Base-by-base conservation (phyloP, 2,329 filamentous ascomycete species). In the Fonsecaea multimorphosa region DNA sequence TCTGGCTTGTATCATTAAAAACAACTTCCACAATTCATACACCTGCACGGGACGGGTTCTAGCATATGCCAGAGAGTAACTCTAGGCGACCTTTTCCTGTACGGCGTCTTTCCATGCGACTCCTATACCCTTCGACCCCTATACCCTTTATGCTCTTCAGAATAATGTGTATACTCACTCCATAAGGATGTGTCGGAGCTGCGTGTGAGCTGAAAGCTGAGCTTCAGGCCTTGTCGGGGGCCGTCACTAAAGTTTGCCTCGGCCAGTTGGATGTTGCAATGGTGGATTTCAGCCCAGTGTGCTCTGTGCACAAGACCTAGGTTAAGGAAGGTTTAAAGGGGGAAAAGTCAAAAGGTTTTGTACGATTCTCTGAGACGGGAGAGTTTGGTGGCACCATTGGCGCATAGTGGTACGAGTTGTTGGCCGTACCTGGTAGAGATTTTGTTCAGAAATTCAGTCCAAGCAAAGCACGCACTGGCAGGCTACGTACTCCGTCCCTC, bases 1-100 rank as follows among this genome's bases (percentile, higher is more conserved):
- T 54, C 19, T 31, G 52, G 52, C 14, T 19, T 54, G 52, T 31
- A 34, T 54, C 27, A 49, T 49, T 49, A 49, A 49, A n/a, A 49
- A 49, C 44, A 27, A 49, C 44, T 49, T 49, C 44, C 44, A 49
- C 44, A 49, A 14, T 49, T 49, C 44, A 22, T 2, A 49, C 22
- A 27, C 8, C 22, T 2, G 44, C 44, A 22, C 44, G 3, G 16
- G 22, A 24, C 11, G 44, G 19, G 19, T 27, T 22, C 44, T 49
- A n/a, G n/a, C n/a, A n/a, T n/a, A n/a, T n/a, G 19, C 11, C 44
- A 49, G 9, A 22, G 44, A 14, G 6, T 3, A 24, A 24, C 22
- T 12, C 19, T 49, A 22, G 44, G n/a, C n/a, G n/a, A n/a, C n/a
- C n/a, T n/a, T n/a, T n/a, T n/a, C n/a, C n/a, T n/a, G n/a, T n/a